phyloP scores from a whole-genome alignment of 176 grass and related monocot genomes.

The Alloteropsis semialata region DNA sequence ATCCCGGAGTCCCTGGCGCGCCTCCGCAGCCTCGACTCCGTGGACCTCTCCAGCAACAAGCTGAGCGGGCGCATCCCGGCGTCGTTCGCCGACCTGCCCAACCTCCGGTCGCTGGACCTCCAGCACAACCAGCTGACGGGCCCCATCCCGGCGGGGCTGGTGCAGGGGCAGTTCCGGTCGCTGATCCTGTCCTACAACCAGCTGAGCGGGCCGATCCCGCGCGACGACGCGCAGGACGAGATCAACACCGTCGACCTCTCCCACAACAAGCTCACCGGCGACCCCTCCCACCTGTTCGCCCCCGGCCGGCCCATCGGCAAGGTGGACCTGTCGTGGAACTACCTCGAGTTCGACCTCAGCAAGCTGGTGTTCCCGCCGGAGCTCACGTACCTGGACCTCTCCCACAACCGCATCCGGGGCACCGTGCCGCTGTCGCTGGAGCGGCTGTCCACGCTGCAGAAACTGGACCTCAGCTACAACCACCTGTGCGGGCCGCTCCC shows the following conservation, averaged over 20 bases:
- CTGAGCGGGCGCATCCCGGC: constrained; percentile 46
- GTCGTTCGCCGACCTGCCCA: constrained; percentile 46
- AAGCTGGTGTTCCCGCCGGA: constrained; percentile 48
- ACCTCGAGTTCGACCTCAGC: constrained; percentile 72
- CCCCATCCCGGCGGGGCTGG: constrained; percentile 45
- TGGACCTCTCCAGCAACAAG: constrained; percentile 59
- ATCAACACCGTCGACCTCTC: constrained; percentile 63
- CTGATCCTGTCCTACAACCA: constrained; percentile 58
- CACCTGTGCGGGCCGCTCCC: constrained; percentile 61
- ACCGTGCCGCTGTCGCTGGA: constrained; percentile 55
- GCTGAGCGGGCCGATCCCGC: constrained; percentile 59
- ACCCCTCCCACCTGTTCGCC: constrained; percentile 59
- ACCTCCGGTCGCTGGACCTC: constrained; percentile 54
- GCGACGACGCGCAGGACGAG: constrained; percentile 51
- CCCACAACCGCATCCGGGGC: constrained; percentile 66
- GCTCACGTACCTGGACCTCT: constrained; percentile 67
- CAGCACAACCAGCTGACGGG: constrained; percentile 48
- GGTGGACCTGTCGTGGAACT: constrained; percentile 78
- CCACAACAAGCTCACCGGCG: constrained; percentile 62
- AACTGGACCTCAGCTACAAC: constrained; percentile 78
- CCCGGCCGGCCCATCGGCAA: constrained; percentile 37
- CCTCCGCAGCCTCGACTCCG: constrained; percentile 38
- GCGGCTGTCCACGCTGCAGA: constrained; percentile 36
- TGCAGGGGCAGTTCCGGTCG: constrained; percentile 44
- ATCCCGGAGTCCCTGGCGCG: constrained; percentile 49